Conservation (phyloP, 2,329 filamentous ascomycete species). For the Aureobasidium pullulans region DNA sequence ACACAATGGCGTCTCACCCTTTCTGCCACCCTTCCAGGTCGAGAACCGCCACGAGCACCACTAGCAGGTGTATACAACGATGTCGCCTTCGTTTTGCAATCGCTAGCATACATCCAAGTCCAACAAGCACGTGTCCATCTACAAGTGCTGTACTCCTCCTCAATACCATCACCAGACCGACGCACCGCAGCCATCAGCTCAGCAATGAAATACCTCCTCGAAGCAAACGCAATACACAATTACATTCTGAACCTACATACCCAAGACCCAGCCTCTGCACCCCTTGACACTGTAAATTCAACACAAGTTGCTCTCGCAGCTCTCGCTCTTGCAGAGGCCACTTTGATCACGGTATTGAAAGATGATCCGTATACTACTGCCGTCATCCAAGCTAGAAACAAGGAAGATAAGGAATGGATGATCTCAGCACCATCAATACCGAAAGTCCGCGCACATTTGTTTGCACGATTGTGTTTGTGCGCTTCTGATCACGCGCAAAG, state of each 20-base stretch:
- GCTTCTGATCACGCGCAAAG: slow-evolving; percentile 80
- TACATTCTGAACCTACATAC: slow-evolving; percentile 46
- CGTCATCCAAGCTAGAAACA: slow-evolving; percentile 73
- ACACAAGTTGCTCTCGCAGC: slow-evolving; percentile 42
- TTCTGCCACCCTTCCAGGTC: slow-evolving; percentile 54
- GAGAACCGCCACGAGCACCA: slow-evolving; percentile 59
- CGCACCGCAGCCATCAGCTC: slow-evolving; percentile 62
- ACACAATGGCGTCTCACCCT: slow-evolving; percentile 77
- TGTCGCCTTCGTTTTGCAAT: slow-evolving; percentile 68
- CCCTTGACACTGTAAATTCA: slow-evolving; percentile 35
- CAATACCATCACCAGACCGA: slow-evolving; percentile 50
- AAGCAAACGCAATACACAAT: slow-evolving; percentile 70
- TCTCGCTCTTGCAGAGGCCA: slow-evolving; percentile 78
- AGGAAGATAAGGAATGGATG: slow-evolving; percentile 91
- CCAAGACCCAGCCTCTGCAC: slow-evolving; percentile 18
- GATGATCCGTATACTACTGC: slow-evolving; percentile 87
- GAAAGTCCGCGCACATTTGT: slow-evolving; percentile 80
- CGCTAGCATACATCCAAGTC: slow-evolving; percentile 67
- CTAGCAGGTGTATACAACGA: slow-evolving; percentile 75
- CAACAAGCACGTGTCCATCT: slow-evolving; percentile 66
- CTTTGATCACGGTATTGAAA: slow-evolving; percentile 80
- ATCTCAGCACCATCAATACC: slow-evolving; percentile 81
- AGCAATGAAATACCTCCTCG: slow-evolving; percentile 70
- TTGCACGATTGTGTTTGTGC: slow-evolving; percentile 78
- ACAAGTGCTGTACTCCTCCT: slow-evolving; percentile 61